Evolutionary conservation across 2,329 filamentous ascomycete genomes (phyloP), one percentile per base, ranked within the genome.

Genomic region (Trichoderma simmonsii): DNA sequence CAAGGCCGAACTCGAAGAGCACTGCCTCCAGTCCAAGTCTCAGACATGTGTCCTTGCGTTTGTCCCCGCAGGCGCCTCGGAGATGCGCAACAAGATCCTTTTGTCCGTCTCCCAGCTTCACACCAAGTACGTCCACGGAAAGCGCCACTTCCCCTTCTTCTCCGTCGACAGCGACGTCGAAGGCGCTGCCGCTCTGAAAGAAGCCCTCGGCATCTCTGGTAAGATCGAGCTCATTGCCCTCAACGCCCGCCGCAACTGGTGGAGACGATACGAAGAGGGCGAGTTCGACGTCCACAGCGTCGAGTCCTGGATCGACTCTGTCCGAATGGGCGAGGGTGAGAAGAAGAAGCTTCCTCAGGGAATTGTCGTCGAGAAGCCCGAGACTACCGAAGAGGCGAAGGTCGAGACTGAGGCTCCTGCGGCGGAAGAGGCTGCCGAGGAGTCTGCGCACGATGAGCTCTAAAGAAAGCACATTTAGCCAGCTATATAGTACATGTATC

Each of bases 281-380:
- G 83, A 87, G 57, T 90, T 90, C 59, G 88, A 87, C 70, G 79
- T 86, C 28, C 85, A 87, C 69, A 88, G 86, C 30, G 84, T 99
- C 34, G 93, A 97, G 83, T 84, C 85, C 73, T 99, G 95, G 94
- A 89, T 99, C 72, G 96, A 99, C 78, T 87, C 89, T n/a, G 94
- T 98, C 74, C 91, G 94, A 48, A 87, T 99, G 86, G 93, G 95
- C 67, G 95, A 98, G 79, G 92, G 93, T 3, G 83, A 87, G 72
- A 98, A 95, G 86, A 87, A 90, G 77, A 93, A 91, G 83, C 80
- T 96, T 56, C 92, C 93, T 0, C 86, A 88, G 72, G 87, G 86
- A 2, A 77, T 93, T 57, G 78, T 91, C 36, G 82, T 84, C 18
- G 80, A 82, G 68, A 60, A 62, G 36, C 57, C 43, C n/a, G 72